A percentile compares a stretch with the other conserved stretches of the same genome.
phyloP scores from a whole-genome alignment of 208 protist species.

The Crithidia brevicula region DNA sequence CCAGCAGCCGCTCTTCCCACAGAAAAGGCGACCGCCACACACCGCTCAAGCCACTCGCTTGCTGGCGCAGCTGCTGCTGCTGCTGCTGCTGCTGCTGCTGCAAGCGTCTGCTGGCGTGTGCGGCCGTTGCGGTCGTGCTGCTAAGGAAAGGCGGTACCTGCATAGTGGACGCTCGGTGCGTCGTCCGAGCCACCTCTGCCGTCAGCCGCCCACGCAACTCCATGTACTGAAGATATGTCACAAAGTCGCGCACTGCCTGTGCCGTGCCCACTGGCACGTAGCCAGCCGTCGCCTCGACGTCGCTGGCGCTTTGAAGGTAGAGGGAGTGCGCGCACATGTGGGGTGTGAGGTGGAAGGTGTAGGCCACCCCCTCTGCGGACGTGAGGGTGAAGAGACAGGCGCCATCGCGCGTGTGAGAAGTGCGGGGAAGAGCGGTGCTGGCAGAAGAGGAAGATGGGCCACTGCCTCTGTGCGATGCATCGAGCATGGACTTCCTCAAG shows the following conservation, averaged over 20 bases:
- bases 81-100: background rate
- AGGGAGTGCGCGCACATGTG: slow-evolving; percentile 33
- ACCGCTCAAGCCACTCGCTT: no score
- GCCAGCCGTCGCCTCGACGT: slow-evolving; percentile 44
- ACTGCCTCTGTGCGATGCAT: no score
- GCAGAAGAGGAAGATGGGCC: no score
- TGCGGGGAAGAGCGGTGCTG: background rate
- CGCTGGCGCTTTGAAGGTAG: slow-evolving; percentile 47
- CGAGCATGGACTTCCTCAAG: no score
- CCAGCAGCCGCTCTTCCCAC: background rate
- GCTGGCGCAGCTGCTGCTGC: background rate
- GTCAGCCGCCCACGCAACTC: slow-evolving; percentile 23
- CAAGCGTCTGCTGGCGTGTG: no score
- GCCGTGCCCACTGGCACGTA: slow-evolving; percentile 47
- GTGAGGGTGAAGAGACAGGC: slow-evolving; percentile 33
- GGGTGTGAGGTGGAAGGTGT: slow-evolving; percentile 14
- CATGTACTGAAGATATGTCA: slow-evolving; percentile 44
- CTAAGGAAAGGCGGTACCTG: background rate
- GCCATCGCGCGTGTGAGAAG: background rate
- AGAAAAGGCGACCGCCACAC: slow-evolving; percentile 14
- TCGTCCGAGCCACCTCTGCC: slow-evolving; percentile 8
- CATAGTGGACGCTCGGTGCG: background rate
- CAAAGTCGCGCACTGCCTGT: slow-evolving; percentile 39
- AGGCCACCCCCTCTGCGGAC: slow-evolving; percentile 29
- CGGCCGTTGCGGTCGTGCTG: no score